phyloP scores from a whole-genome alignment of 2,329 filamentous ascomycete genomes.

The Colletotrichum caudatum region DNA sequence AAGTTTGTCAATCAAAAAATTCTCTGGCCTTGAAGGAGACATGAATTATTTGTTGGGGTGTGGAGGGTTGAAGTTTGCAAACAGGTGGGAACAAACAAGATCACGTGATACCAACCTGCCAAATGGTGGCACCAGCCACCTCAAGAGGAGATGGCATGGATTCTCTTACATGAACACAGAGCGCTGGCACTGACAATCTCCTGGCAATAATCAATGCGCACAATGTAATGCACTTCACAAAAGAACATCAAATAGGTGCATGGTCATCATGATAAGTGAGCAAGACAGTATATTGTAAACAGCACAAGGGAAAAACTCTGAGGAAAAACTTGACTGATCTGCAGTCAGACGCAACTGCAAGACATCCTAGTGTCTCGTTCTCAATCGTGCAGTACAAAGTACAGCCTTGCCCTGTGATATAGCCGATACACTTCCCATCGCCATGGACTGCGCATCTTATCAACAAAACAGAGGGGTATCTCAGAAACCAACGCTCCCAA shows the following conservation, averaged over 20 bases:
- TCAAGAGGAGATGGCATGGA: not conserved
- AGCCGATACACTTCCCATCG: slow-evolving; percentile 26
- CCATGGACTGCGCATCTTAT: slow-evolving; percentile 21
- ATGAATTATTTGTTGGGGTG: not conserved
- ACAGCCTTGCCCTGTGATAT: slow-evolving; percentile 34
- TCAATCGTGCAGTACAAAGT: not conserved
- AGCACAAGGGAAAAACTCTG: slow-evolving; percentile 8
- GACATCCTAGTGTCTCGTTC: not conserved
- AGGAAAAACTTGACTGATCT: not conserved
- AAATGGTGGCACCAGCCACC: slow-evolving; percentile 5
- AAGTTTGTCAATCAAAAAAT: not conserved
- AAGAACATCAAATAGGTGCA: not conserved
- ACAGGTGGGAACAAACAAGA: not conserved
- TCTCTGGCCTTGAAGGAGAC: not conserved
- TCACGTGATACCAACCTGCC: not conserved
- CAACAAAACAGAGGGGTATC: slow-evolving; percentile 43
- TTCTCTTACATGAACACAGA: not conserved
- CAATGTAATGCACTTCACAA: not conserved
- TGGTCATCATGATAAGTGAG: not conserved
- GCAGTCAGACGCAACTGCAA: slow-evolving; percentile 9
- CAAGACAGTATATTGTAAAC: slow-evolving; percentile 28
- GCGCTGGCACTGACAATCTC: not conserved
- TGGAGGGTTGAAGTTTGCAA: slow-evolving; percentile 11
- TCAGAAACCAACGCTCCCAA: slow-evolving; percentile 42
- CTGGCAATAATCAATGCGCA: not conserved